Conservation (phyloP, 2,329 filamentous ascomycete species). For the Ilyonectria destructans region DNA sequence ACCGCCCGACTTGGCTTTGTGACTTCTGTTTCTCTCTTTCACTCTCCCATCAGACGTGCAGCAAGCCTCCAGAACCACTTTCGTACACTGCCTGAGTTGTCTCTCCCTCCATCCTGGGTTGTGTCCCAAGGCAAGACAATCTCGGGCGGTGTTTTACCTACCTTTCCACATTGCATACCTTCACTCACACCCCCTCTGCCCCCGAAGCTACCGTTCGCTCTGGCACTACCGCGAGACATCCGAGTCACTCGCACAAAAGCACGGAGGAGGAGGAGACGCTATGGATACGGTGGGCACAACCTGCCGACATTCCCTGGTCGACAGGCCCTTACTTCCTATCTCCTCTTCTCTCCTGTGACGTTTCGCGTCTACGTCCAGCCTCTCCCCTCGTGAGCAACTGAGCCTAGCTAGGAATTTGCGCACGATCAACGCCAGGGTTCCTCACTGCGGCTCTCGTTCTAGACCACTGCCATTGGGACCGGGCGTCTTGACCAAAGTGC, state of each 20-base stretch:
- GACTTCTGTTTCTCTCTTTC: conserved; percentile 29
- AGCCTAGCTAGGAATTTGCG: conserved; percentile 17
- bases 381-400: conserved; percentile 12
- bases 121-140: conserved; percentile 48
- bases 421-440: conserved; percentile 33
- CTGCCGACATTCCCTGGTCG: conserved; percentile 25
- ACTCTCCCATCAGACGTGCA: conserved; percentile 4
- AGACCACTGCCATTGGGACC: conserved; percentile 39
- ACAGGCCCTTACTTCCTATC: conserved; percentile 24
- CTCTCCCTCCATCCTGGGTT: conserved; percentile 33
- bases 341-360: conserved; percentile 4
- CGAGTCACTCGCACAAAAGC: conserved; percentile 45
- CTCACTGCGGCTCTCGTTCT: conserved; percentile 42
- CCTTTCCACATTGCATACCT: conserved; percentile 39
- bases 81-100: conserved; percentile 26
- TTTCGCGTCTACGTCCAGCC: conserved; percentile 8
- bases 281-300: conserved; percentile 37
- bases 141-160: conserved; percentile 47
- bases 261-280: conserved; percentile 24
- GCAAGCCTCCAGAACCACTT: conserved; percentile 6
- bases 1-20: conserved; percentile 36
- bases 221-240: conserved; percentile 47
- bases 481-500: conserved; percentile 35
- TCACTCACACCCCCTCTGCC: conserved; percentile 33
- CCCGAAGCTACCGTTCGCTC: conserved; percentile 40